Conservation (phyloP, 345 rosid genomes). For the Syzygium aromaticum region DNA sequence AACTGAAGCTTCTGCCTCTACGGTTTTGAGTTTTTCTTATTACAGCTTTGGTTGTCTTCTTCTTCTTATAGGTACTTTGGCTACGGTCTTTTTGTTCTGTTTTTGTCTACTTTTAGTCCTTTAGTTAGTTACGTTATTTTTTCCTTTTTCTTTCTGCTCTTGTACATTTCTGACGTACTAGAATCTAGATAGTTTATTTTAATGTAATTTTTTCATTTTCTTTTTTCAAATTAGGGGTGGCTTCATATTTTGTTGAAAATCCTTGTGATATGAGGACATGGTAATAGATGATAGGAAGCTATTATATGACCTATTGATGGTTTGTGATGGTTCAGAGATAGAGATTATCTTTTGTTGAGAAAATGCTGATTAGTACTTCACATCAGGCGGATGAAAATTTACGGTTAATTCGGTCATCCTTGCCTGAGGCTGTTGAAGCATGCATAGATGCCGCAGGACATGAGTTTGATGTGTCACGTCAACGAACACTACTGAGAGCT, state of each 20-base stretch:
- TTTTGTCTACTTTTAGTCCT: not conserved
- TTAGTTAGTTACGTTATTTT: not conserved
- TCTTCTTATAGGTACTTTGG: not conserved
- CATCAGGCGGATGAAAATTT: conserved; percentile 95
- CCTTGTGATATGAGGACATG: not conserved
- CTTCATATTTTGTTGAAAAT: not conserved
- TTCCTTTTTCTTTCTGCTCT: not conserved
- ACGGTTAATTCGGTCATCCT: conserved; percentile 74
- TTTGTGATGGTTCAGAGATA: not conserved
- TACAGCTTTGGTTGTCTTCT: not conserved
- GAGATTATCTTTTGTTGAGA: not conserved
- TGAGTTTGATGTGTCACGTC: conserved; percentile 81
- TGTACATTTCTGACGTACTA: not conserved
- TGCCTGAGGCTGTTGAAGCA: conserved; percentile 93
- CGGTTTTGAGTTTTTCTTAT: not conserved
- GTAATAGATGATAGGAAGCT: not conserved
- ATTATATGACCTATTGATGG: not conserved
- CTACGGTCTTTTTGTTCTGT: not conserved
- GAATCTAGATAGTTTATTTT: not conserved
- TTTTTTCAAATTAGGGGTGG: not conserved
- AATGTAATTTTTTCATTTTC: not conserved
- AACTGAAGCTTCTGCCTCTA: not conserved
- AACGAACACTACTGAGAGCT: conserved; percentile 76
- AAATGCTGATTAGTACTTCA: not conserved
- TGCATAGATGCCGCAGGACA: conserved; percentile 95